phyloP scores from a whole-genome alignment of 495 filamentous ascomycete genomes.

The Neurospora sp. region DNA sequence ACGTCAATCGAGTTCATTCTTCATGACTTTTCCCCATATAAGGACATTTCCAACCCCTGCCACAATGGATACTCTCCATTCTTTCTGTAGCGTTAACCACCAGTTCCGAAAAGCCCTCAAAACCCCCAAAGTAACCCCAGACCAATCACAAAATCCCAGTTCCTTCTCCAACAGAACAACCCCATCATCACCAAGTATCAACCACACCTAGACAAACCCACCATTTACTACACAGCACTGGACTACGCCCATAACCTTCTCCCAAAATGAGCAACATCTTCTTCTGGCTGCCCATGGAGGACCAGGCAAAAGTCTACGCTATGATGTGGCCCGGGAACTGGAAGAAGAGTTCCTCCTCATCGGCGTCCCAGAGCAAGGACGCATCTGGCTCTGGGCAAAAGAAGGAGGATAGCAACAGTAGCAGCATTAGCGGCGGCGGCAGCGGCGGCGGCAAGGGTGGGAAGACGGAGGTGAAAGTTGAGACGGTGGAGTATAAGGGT shows the following conservation, averaged over 20 bases:
- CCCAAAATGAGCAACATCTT: neutral
- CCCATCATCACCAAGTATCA: too few relatives aligned
- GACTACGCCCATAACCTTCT: neutral
- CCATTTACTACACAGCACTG: neutral
- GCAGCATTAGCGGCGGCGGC: neutral
- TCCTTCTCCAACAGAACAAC: neutral
- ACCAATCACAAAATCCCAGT: neutral
- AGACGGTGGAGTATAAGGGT: neutral
- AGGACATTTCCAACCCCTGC: neutral
- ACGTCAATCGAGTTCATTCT: neutral
- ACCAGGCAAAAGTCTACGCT: neutral
- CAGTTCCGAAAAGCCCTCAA: neutral
- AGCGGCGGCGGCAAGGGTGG: neutral
- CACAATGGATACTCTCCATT: neutral
- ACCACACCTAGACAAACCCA: too few relatives aligned
- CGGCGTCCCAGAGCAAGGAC: neutral
- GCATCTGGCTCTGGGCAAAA: neutral
- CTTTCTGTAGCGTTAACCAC: neutral
- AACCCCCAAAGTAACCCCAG: neutral
- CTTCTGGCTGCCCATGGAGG: neutral
- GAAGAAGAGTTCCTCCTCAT: neutral
- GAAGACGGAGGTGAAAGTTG: neutral
- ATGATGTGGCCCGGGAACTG: neutral
- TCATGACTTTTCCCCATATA: neutral
- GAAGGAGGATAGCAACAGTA: neutral